phyloP scores from a whole-genome alignment of 2,329 filamentous ascomycete species.

The Eutypella sp. region DNA sequence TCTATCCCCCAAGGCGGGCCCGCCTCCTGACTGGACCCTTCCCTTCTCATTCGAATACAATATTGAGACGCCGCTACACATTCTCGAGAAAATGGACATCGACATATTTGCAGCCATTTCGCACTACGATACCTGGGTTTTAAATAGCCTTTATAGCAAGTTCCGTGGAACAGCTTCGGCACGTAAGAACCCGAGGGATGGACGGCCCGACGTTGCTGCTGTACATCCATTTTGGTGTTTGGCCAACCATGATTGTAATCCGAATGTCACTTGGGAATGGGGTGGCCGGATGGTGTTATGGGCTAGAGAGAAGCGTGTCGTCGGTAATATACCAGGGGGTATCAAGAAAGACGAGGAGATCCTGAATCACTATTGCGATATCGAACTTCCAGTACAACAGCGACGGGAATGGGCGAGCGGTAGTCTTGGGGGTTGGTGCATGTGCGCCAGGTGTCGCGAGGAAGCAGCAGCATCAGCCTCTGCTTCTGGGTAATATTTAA shows the following conservation, averaged over 20 bases:
- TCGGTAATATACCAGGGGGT: conserved; percentile 48
- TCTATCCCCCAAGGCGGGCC: conserved; percentile 47
- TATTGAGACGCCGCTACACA: conserved; percentile 67
- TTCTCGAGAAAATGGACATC: conserved; percentile 80
- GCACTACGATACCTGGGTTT: conserved; percentile 70
- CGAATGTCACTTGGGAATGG: conserved; percentile 95
- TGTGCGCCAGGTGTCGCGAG: conserved; percentile 75
- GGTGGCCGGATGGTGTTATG: conserved; percentile 70
- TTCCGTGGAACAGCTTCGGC: conserved; percentile 91
- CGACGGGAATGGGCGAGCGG: conserved; percentile 85
- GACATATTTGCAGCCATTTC: conserved; percentile 61
- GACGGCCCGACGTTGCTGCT: conserved; percentile 83
- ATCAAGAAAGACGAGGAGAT: conserved; percentile 80
- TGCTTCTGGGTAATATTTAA: conserved; percentile 9
- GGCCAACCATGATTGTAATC: conserved; percentile 93
- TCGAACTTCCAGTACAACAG: conserved; percentile 70
- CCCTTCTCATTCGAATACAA: conserved; percentile 76
- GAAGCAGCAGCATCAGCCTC: conserved; percentile 48
- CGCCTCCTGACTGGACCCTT: conserved; percentile 60
- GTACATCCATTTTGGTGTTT: conserved; percentile 96
- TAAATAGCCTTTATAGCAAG: conserved; percentile 90
- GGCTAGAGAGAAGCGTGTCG: conserved; percentile 53
- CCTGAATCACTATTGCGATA: conserved; percentile 90
- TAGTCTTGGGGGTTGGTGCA: conserved; percentile 82
- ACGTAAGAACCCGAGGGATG: conserved; percentile 68